Evolutionary conservation across 495 filamentous ascomycete genomes (phyloP), one percentile per base, ranked within the genome.

Genomic region (Thermochaetoides thermophila): DNA sequence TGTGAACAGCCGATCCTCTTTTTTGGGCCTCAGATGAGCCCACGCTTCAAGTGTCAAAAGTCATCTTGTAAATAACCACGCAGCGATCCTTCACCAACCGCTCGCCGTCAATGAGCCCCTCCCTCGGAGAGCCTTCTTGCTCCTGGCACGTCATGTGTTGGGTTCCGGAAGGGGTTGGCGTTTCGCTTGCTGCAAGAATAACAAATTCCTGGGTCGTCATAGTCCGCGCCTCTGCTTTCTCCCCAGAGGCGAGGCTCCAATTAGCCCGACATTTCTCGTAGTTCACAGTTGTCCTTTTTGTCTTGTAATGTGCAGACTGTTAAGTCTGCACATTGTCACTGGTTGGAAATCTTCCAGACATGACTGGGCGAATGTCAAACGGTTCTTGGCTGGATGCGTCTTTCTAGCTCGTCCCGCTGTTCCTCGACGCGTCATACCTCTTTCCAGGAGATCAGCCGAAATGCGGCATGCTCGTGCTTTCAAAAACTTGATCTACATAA

Each of bases 241-340:
- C 17, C 39, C 40, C 48, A 44, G 55, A 51, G 57, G 55, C 55
- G 64, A 58, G 64, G 64, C 64, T 69, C 64, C 64, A 48, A 58
- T 55, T 37, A 57, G 41, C 63, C 63, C 64, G 46, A 68, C 64
- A 68, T 62, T 35, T 43, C 19, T 17, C 2, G 15, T 23, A 12
- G 26, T n/a, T 3, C 16, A 5, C 11, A 6, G 21, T 11, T 8
- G 1, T 10, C 27, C 2, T 25, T 16, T 14, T 12, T 31, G 21
- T 29, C 5, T 21, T 30, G 17, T 37, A 15, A 38, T 38, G 24
- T 27, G 18, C 32, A 14, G 29, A 15, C 6, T 8, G 28, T 24
- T 13, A 23, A 23, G 37, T 41, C 42, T 6, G 6, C 21, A 24
- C 6, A 11, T 24, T 6, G 21, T 24, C 21, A 6, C 21, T n/a